Evolutionary conservation across 352 stramenopile genomes (phyloP), one percentile per base, ranked within the genome.

Genomic region (Pythium biforme): DNA sequence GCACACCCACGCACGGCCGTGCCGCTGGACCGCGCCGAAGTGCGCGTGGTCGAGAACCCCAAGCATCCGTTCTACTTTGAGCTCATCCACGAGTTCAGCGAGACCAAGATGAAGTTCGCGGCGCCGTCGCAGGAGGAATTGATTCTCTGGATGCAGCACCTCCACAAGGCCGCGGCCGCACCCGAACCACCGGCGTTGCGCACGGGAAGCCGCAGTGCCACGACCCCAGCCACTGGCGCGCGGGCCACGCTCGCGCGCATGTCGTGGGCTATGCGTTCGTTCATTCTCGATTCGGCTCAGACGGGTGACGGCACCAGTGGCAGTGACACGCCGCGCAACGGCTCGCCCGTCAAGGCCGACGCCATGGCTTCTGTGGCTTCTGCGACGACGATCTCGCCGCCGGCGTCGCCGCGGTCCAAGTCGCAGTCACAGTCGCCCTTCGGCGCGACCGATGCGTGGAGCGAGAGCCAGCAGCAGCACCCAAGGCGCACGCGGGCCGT

Each of bases 41-140:
- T 94, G 22, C 77, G 74, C 20, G 69, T 94, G 3, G 51, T 81
- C 12, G 76, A 87, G 48, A 92, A 92, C 63, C 70, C 83, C 26
- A 83, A 84, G 50, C 80, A 85, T 33, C 79, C 74, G 41, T 87
- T 82, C 60, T 92, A 91, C 78, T 94, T 94, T 64, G 85, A 94
- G 64, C 75, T 94, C 31, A 58, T 76, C 27, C 83, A 92, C 64
- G 72, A 77, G 25, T 86, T 89, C 27, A 90, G 77, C 40, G 80
- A 89, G 47, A 90, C 77, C 19, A 88, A 75, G 43, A 86, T 88
- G 47, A 86, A 89, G 57, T 91, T 94, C 55, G 76, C 83, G 20
- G 85, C 85, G 12, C 78, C 74, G 68, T 84, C 57, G 33, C 70
- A 81, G 4, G 79, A 91, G 26, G 81, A 94, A 27, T 63, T 91